Conservation (phyloP, 2,329 filamentous ascomycete genomes). For the Septoria linicola region DNA sequence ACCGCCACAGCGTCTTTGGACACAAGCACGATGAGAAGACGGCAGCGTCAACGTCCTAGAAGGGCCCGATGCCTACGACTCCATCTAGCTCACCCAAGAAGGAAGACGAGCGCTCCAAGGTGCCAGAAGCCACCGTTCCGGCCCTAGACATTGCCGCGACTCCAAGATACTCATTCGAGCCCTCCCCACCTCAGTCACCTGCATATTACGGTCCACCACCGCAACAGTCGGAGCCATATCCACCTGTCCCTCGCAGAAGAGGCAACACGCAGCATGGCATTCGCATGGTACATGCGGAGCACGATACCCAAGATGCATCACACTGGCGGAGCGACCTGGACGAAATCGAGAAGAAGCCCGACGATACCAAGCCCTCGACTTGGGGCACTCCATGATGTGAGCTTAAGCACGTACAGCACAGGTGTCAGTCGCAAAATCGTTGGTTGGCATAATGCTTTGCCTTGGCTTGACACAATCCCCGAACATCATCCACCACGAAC, state of each 20-base stretch:
- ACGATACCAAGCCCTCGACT: background rate
- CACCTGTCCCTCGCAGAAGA: background rate
- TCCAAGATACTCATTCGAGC: conserved; percentile 3
- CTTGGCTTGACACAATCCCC: background rate
- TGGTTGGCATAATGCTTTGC: too few species aligned
- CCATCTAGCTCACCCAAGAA: background rate
- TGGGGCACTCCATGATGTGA: conserved; percentile 6
- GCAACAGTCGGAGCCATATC: background rate
- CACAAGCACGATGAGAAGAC: conserved; percentile 22
- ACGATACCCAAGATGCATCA: background rate
- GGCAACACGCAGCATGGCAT: conserved; percentile 3
- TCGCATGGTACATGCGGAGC: conserved; percentile 1
- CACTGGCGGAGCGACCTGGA: background rate
- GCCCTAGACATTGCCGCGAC: background rate
- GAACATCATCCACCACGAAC: background rate
- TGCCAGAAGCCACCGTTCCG: background rate
- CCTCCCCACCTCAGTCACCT: background rate
- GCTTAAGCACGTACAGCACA: background rate
- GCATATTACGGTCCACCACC: background rate
- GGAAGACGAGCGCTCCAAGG: background rate
- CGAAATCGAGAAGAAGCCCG: background rate
- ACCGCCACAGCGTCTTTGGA: conserved; percentile 17
- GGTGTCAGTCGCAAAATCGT: too few species aligned
- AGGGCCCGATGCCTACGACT: conserved; percentile 4
- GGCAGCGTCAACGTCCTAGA: conserved; percentile 15